These are phyloP conservation scores for Saitozyma podzolica DNA, from an alignment of 768 basidiomycete species.

Conservation along the genomic window DNA sequence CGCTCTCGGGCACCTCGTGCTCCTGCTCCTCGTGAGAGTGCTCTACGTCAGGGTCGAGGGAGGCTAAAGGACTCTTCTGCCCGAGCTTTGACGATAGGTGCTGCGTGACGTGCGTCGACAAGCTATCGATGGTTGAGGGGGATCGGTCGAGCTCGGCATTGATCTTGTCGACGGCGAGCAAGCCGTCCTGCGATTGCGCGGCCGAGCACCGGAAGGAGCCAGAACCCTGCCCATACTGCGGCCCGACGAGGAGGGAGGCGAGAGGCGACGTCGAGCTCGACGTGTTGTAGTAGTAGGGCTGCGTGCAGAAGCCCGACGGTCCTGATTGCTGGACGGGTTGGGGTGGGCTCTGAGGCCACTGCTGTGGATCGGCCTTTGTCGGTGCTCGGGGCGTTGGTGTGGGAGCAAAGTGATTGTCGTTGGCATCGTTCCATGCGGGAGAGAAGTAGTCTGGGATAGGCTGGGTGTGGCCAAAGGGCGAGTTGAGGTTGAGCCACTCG, in stretches of 20 bases:
- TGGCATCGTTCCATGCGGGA: conserved; percentile 2
- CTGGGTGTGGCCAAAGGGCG: too few species aligned
- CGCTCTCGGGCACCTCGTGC: too few species aligned
- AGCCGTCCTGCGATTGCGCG: too few species aligned
- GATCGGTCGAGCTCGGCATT: conserved; percentile 15
- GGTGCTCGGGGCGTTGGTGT: too few species aligned
- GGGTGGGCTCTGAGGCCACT: too few species aligned
- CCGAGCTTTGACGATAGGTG: conserved; percentile 3
- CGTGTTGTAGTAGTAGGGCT: conserved; percentile 12
- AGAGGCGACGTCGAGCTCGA: conserved; percentile 3
- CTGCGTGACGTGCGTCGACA: conserved; percentile 3
- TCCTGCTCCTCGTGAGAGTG: conserved; percentile 24
- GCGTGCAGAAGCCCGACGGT: background rate
- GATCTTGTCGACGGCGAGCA: conserved; percentile 25
- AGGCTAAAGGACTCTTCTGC: conserved; percentile 10
- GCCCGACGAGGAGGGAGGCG: too few species aligned
- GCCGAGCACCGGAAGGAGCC: too few species aligned
- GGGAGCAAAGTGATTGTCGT: background rate
- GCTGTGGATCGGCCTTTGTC: too few species aligned
- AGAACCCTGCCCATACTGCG: too few species aligned
- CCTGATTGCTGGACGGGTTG: conserved; percentile 6
- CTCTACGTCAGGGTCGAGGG: conserved; percentile 17
- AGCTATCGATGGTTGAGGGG: conserved; percentile 19
- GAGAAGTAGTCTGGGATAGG: background rate
- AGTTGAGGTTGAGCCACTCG: conserved; percentile 16